Evolutionary conservation across 2,329 filamentous ascomycete genomes (phyloP).

Genomic region (Colletotrichum chrysophilum): DNA sequence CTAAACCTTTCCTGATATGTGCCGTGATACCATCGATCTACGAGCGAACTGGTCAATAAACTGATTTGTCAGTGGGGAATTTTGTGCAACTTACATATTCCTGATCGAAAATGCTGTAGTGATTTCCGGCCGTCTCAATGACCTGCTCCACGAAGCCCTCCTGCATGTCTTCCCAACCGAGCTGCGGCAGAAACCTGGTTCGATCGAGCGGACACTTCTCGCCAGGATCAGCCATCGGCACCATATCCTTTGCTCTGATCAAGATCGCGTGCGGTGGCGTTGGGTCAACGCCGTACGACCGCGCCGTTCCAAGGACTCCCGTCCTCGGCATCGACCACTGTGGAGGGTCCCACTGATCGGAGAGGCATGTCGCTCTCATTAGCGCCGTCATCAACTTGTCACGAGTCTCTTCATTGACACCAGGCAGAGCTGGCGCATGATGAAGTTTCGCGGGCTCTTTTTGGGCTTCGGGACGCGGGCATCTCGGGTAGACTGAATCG

Average conservation of each 20-base stretch:
- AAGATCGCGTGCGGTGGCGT: neutral
- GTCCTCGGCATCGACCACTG: neutral
- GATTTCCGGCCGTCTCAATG: constrained; percentile 8
- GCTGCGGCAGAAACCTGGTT: constrained; percentile 7
- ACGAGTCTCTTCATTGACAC: neutral
- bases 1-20: neutral
- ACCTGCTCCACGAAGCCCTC: constrained; percentile 10
- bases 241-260: constrained; percentile 5
- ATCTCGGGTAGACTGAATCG: constrained; percentile 11
- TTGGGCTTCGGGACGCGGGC: constrained; percentile 2
- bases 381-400: constrained; percentile 14
- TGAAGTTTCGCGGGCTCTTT: constrained; percentile 11
- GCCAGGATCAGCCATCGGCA: constrained; percentile 5
- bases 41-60: neutral
- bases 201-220: constrained; percentile 9
- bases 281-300: neutral
- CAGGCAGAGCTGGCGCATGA: neutral
- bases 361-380: constrained; percentile 11
- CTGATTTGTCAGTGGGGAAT: fast-evolving
- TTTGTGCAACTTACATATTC: neutral
- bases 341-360: constrained; percentile 7
- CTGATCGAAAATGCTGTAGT: constrained; percentile 9
- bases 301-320: neutral
- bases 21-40: constrained; percentile 2
- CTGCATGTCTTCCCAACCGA: constrained; percentile 12